Evolutionary conservation across 2,329 filamentous ascomycete species (phyloP), one percentile per base, ranked within the genome.

Genomic region (Aspergillus sp.): DNA sequence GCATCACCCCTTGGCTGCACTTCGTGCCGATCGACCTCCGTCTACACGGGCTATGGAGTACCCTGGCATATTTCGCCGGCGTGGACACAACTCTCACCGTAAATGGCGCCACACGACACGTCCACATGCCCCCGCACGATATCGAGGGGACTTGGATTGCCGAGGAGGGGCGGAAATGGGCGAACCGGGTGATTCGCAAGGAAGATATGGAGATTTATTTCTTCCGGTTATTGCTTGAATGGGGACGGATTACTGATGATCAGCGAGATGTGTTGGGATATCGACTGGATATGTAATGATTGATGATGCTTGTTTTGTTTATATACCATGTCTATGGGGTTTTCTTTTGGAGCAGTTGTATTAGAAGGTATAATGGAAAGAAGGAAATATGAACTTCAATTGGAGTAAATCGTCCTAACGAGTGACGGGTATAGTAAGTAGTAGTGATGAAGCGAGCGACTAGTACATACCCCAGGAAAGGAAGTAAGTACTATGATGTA

Each of bases 151-250:
- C 81, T 70, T 86, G 84, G 81, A 91, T 92, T 67, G 87, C 89
- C 4, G 81, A 86, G 58, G 78, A 87, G 63, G 89, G 90, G 1
- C 80, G 82, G 55, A 81, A 82, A 60, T 92, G 90, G 90, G 87
- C 86, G 2, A 77, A 79, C 6, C 80, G 81, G 70, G 88, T 85
- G 12, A 67, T 92, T 17, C 79, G 88, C 61, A 85, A 84, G 68
- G 88, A 89, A 72, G 91, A 95, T 69, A 91, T 90, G 85, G 89
- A 92, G 74, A 84, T 92, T 9, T 95, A 95, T 70, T 81, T 94
- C 69, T 95, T 93, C 70, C 80, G 91, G 50, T 72, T 95, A 61
- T 76, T 95, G 67, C 76, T 95, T 19, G 91, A 95, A 78, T 95
- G 90, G 89, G 90, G 84, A 2, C 78, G 90, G 63, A 70, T 92